phyloP scores from a whole-genome alignment of 257 asterid genomes.

The Solanum sejunctum region DNA sequence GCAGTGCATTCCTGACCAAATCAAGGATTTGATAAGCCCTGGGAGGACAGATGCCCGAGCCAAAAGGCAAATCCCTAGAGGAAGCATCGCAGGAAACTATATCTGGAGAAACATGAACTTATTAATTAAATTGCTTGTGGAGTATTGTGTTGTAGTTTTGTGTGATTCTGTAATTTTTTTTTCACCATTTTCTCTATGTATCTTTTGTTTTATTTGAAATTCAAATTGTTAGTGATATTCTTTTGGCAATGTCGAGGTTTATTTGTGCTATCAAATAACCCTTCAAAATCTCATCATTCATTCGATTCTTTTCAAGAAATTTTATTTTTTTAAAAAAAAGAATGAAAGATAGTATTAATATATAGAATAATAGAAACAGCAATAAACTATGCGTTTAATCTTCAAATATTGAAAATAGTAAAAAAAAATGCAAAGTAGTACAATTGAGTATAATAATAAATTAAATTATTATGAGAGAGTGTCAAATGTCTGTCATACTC shows the following conservation, averaged over 20 bases:
- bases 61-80: not conserved
- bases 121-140: not conserved
- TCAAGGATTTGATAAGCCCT: too few relatives aligned
- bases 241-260: not conserved
- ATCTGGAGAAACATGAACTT: not conserved
- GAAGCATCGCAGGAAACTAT: not conserved
- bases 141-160: not conserved
- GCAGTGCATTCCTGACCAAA: conserved; percentile 2
- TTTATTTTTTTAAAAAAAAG: too few relatives aligned
- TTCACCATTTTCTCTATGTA: not conserved
- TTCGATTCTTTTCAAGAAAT: not conserved
- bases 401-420: not conserved
- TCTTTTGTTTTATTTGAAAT: not conserved
- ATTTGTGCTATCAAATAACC: not conserved
- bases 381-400: not conserved
- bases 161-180: not conserved
- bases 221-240: not conserved
- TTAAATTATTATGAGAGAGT: not conserved
- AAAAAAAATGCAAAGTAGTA: not conserved
- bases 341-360: too few relatives aligned
- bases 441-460: not conserved
- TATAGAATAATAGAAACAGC: not conserved
- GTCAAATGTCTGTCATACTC: not conserved
- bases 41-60: too few relatives aligned
- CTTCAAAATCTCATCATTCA: not conserved